Base-by-base conservation (phyloP, 345 rosid genomes). In the Rubroshorea leprosula region DNA sequence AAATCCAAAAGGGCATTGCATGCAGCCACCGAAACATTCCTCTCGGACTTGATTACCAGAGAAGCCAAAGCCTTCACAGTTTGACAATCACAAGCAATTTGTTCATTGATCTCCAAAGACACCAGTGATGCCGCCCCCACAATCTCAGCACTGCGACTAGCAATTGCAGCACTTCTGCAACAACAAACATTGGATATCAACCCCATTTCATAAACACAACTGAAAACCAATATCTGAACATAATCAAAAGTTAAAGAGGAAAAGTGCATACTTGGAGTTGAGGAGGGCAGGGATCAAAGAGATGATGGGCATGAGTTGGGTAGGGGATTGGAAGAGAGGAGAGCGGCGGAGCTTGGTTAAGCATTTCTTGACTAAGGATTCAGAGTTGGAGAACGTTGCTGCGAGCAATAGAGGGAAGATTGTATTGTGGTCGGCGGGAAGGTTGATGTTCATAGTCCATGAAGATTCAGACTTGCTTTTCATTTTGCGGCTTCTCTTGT, bases 1-100 rank as follows among this genome's bases (percentile, higher is more conserved):
- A 80, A 62, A 74, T 83, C 89, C 74, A 74, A 65, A 43, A 83
- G 45, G 25, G 78, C 75, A 62, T 68, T 55, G 51, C 85, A 78
- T 16, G 73, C 83, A 50, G 74, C 77, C 55, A 51, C 9, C 38
- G 69, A 62, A 55, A 75, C 67, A 50, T 41, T 53, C 61, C 59
- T 51, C 18, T 29, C n/a, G 11, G 55, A 54, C 61, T 51, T 44
- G 58, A 63, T 62, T 25, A 76, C 4, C 66, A 55, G 65, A 51
- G 49, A 63, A 31, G 80, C 15, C 35, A 83, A 44, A 55, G 63
- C 60, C 65, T 59, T 68, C 58, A 83, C 58, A 39, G 70, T 67
- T 8, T 56, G 80, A 54, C 14, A 51, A 54, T 80, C 86, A 49
- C 47, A 61, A 57, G 71, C 72, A 41, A 83, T 62, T 39, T 17